phyloP scores from a whole-genome alignment of 805 yeast genomes.

The Ogataea henricii region DNA sequence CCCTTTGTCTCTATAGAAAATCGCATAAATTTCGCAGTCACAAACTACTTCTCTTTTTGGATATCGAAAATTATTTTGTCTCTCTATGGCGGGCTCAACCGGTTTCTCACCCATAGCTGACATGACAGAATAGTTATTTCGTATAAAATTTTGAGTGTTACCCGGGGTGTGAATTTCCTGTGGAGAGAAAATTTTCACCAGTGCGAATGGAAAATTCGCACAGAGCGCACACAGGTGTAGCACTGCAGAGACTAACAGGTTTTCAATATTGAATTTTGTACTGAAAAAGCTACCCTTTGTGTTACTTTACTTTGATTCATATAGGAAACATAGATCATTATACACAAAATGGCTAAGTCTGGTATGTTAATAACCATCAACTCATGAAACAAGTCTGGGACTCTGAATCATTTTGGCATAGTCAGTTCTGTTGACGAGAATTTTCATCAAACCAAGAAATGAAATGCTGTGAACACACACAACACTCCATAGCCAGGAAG shows the following conservation, averaged over 20 bases:
- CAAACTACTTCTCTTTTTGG: conserved; percentile 4
- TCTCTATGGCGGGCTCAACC: background rate
- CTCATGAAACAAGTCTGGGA: background rate
- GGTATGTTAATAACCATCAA: conserved; percentile 48
- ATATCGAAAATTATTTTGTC: background rate
- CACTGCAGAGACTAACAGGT: conserved; percentile 1
- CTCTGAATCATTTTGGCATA: background rate
- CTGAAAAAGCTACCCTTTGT: background rate
- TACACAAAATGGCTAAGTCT: conserved; percentile 57
- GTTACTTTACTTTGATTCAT: background rate
- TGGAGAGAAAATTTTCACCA: conserved; percentile 11
- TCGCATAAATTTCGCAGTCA: conserved; percentile 13
- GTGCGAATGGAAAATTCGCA: conserved; percentile 5
- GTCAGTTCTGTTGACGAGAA: background rate
- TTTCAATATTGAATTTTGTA: conserved; percentile 3
- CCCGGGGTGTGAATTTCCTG: background rate
- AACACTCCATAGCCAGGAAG: too few species aligned
- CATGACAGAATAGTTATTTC: conserved; percentile 4
- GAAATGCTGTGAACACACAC: too few species aligned
- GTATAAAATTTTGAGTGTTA: conserved; percentile 6
- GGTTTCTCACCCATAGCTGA: background rate
- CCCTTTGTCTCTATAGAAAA: background rate
- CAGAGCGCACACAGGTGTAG: conserved; percentile 2
- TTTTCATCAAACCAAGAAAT: background rate
- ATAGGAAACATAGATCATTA: conserved; percentile 6